Evolutionary conservation across 2,329 filamentous ascomycete species (phyloP), one percentile per base, ranked within the genome.

Genomic region (Immersiporthe knoxdaviesiana): DNA sequence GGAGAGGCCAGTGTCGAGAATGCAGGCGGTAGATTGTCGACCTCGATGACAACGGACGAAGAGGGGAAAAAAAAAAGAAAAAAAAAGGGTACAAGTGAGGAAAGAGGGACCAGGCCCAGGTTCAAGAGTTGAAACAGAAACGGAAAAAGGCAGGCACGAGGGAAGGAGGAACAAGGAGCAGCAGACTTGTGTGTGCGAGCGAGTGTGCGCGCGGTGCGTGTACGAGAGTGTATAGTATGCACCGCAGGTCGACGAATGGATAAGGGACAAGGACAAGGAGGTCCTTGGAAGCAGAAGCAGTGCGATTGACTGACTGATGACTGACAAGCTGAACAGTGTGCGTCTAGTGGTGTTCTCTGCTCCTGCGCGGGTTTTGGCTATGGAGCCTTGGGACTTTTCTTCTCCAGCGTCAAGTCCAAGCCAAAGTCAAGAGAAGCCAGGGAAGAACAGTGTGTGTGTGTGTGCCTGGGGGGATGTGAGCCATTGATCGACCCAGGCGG

Each of bases 161-260:
- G 35, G 58, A 67, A 69, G 67, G 62, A 66, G 63, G 63, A 63
- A 66, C 65, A 66, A 61, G 65, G 56, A 66, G 54, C 52, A 56
- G 62, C 47, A 32, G 65, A 24, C 47, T 24, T 21, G 52, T 56
- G 63, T 21, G 27, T 24, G 37, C 18, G 32, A 2, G 58, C 11
- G 58, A 1, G 54, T 21, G 56, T 30, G 56, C n/a, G 56, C 30
- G 30, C 12, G 56, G 32, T 60, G 32, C 52, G 52, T 56, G 52
- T 32, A 56, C 30, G 44, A 47, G 44, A n/a, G 44, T 47, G 44
- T 47, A 47, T 21, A 27, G 52, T 30, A 56, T 60, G 58, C 39
- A 32, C 58, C 32, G 58, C 58, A 44, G 59, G 6, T 32, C 8
- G 14, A 16, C n/a, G 32, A 32, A 35, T 37, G 30, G 56, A 37